Conservation (phyloP, 1,284 basidiomycete genomes). For the Anthracocystis setariae region DNA sequence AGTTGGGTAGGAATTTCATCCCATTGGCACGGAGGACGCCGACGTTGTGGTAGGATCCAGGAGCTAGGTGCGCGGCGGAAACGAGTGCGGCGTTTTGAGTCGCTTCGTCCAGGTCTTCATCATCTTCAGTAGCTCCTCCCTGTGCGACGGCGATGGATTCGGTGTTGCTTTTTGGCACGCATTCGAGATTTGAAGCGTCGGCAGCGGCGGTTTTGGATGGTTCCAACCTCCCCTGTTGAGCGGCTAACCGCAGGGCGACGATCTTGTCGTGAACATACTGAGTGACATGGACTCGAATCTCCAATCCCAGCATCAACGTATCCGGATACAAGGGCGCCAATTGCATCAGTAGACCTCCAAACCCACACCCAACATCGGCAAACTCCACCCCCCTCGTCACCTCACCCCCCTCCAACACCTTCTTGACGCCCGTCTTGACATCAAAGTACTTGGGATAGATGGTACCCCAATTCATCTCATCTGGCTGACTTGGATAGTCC, state of each 20-base stretch:
- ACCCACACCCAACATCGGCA: conserved; percentile 97
- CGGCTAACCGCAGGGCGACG: conserved; percentile 78
- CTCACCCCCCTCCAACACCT: conserved; percentile 1
- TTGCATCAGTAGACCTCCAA: conserved; percentile 90
- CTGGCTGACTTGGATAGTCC: conserved; percentile 85
- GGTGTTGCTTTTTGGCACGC: too few species aligned
- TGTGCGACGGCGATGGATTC: neutral
- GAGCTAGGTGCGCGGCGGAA: conserved; percentile 61
- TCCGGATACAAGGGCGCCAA: conserved; percentile 92
- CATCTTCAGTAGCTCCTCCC: conserved; percentile 29
- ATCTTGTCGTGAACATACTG: conserved; percentile 97
- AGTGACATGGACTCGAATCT: conserved; percentile 95
- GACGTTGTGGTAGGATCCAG: conserved; percentile 82
- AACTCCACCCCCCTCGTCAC: conserved; percentile 79
- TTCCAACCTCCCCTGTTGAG: conserved; percentile 43
- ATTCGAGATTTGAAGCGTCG: neutral
- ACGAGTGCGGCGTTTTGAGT: conserved; percentile 32
- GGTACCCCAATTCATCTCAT: conserved; percentile 81
- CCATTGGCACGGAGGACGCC: conserved; percentile 94
- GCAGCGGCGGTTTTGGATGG: conserved; percentile 2
- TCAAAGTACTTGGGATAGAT: conserved; percentile 82
- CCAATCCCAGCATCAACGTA: conserved; percentile 93
- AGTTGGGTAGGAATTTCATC: conserved; percentile 99
- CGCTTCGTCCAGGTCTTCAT: conserved; percentile 61
- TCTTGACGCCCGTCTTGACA: conserved; percentile 35